Conservation (phyloP, 352 stramenopile genomes). For the Pythium monospermum region DNA sequence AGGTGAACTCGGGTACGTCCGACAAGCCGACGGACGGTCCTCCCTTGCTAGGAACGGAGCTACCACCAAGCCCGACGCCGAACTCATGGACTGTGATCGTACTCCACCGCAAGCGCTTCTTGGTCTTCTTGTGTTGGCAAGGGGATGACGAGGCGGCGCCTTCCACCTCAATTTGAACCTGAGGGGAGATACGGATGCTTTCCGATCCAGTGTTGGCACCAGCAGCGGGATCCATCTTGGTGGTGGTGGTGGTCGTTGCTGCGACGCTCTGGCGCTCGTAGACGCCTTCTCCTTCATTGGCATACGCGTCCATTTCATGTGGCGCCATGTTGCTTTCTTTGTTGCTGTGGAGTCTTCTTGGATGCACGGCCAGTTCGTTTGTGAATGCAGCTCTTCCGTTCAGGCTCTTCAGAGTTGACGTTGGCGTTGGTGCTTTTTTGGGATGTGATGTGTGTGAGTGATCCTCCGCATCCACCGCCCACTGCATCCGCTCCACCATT, state of each 20-base stretch:
- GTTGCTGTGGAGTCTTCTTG: constrained; percentile 2
- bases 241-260: background rate
- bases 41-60: constrained; percentile 41
- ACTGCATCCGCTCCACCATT: constrained; percentile 22
- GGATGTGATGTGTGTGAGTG: constrained; percentile 14
- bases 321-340: background rate
- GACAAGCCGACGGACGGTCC: constrained; percentile 47
- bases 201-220: no score
- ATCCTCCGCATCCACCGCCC: constrained; percentile 8
- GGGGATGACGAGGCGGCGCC: no score
- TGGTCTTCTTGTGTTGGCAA: constrained; percentile 12
- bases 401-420: constrained; percentile 19
- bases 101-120: constrained; percentile 48
- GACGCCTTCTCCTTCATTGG: background rate
- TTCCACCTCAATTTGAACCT: no score
- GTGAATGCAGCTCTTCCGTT: constrained; percentile 20
- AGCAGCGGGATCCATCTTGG: no score
- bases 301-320: background rate
- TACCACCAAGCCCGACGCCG: constrained; percentile 45
- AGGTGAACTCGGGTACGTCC: constrained; percentile 50
- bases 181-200: no score
- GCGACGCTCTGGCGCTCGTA: background rate
- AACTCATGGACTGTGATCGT: constrained; percentile 63
- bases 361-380: constrained; percentile 10
- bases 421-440: constrained; percentile 28